Percentiles rank a stretch among this genome's conserved stretches.
Evolutionary conservation across 441 rosid species (phyloP).

Genomic region (Gossypium lobatum): DNA sequence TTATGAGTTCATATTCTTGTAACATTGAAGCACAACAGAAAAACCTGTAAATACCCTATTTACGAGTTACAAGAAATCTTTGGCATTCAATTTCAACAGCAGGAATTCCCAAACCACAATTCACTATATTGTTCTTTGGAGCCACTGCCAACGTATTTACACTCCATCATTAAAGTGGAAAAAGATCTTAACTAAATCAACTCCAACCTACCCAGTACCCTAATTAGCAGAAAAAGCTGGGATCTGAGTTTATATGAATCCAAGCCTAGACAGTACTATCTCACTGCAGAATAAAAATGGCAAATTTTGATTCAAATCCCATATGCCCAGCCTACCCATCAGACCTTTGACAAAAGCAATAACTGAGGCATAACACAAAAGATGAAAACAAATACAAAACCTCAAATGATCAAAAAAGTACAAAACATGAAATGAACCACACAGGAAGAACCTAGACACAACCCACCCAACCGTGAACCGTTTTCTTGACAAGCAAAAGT

Average conservation of each 20-base stretch:
- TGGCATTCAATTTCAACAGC: not conserved
- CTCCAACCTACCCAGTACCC: not conserved
- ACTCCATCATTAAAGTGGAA: not conserved
- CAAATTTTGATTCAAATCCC: slow-evolving; percentile 3
- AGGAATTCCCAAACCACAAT: not conserved
- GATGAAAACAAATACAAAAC: not conserved
- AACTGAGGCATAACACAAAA: not conserved
- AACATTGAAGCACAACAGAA: not conserved
- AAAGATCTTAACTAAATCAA: not conserved
- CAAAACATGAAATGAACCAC: not conserved
- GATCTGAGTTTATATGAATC: not conserved
- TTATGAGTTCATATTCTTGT: not conserved
- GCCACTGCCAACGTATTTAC: not conserved
- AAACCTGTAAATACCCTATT: not conserved
- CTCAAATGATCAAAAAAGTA: not conserved
- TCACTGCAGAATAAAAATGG: not conserved
- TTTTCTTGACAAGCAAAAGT: not conserved
- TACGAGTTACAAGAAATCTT: not conserved
- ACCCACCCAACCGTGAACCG: not conserved
- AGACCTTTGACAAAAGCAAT: not conserved
- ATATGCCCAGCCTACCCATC: not conserved
- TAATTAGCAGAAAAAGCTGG: not conserved
- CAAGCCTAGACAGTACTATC: not conserved
- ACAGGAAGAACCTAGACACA: not conserved
- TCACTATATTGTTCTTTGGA: not conserved